Percentiles rank a stretch among this genome's conserved stretches.
Conservation (phyloP, 257 asterid species). For the Salvia splendens region DNA sequence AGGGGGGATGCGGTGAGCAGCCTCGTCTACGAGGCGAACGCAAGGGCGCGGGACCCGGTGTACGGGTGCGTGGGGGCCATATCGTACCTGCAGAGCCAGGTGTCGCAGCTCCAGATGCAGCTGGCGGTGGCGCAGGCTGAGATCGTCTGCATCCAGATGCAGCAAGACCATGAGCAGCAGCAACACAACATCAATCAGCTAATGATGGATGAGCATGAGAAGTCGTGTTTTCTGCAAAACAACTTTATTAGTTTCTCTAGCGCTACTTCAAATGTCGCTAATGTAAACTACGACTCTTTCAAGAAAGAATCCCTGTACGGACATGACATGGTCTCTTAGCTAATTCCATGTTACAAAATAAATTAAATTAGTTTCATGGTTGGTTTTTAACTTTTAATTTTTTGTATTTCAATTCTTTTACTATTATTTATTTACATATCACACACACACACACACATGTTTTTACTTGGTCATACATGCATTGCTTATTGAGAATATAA, state of each 20-base stretch:
- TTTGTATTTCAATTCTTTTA: too few relatives aligned
- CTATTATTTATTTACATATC: too few relatives aligned
- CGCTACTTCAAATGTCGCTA: background rate
- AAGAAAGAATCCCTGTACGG: slow-evolving; percentile 46
- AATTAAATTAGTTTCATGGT: too few relatives aligned
- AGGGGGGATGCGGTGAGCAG: slow-evolving; percentile 57
- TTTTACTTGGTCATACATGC: too few relatives aligned
- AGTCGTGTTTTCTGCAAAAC: slow-evolving; percentile 38
- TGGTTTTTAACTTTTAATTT: too few relatives aligned
- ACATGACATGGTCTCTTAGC: slow-evolving; percentile 47
- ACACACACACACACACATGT: too few relatives aligned
- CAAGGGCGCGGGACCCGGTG: slow-evolving; percentile 51
- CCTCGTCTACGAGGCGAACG: slow-evolving; percentile 60
- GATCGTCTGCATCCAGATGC: slow-evolving; percentile 58
- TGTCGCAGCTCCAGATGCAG: slow-evolving; percentile 60
- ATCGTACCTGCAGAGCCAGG: slow-evolving; percentile 53
- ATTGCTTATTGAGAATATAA: too few relatives aligned
- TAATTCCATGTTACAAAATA: too few relatives aligned
- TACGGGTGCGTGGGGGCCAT: slow-evolving; percentile 61
- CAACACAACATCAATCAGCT: background rate
- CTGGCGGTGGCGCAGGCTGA: slow-evolving; percentile 58
- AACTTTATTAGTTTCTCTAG: slow-evolving; percentile 32
- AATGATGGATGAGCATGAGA: slow-evolving; percentile 25
- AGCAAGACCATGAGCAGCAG: slow-evolving; percentile 26
- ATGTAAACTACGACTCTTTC: slow-evolving; percentile 45